These are phyloP conservation scores for Myxozyma lipomycoides DNA, from an alignment of 805 yeast genomes.

Conservation along the genomic window DNA sequence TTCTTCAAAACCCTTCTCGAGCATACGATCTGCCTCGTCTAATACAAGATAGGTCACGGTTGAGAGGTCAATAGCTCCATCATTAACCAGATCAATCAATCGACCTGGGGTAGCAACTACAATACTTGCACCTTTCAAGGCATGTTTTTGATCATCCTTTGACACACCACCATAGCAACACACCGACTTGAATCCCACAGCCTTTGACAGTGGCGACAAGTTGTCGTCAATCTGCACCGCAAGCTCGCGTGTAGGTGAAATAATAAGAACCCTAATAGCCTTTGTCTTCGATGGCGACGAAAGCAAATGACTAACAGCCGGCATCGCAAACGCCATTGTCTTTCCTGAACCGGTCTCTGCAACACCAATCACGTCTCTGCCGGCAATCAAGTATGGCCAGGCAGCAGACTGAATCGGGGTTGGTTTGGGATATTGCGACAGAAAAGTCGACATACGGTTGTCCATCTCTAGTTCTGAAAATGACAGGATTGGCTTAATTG, in stretches of 20 bases:
- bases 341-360: conserved; percentile 99
- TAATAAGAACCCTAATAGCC: conserved; percentile 67
- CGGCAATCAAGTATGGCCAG: conserved; percentile 83
- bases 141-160: conserved; percentile 81
- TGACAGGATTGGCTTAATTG: conserved; percentile 61
- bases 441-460: conserved; percentile 52
- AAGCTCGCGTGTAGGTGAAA: conserved; percentile 96
- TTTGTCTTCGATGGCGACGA: conserved; percentile 38
- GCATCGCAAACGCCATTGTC: conserved; percentile 95
- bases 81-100: conserved; percentile 81
- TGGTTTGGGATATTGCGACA: conserved; percentile 74
- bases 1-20: conserved; percentile 96
- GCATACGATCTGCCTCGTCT: conserved; percentile 98
- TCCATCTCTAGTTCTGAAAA: conserved; percentile 60
- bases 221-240: conserved; percentile 92
- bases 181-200: conserved; percentile 62
- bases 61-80: conserved; percentile 70
- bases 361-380: conserved; percentile 88
- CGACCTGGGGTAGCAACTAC: conserved; percentile 99
- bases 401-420: conserved; percentile 93
- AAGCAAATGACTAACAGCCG: conserved; percentile 76
- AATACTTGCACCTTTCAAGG: conserved; percentile 59
- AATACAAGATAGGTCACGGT: conserved; percentile 73
- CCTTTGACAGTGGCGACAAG: conserved; percentile 56
- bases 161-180: conserved; percentile 98